Evolutionary conservation across 495 filamentous ascomycete species (phyloP), one percentile per base, ranked within the genome.

Genomic region (Penicillium daleae): DNA sequence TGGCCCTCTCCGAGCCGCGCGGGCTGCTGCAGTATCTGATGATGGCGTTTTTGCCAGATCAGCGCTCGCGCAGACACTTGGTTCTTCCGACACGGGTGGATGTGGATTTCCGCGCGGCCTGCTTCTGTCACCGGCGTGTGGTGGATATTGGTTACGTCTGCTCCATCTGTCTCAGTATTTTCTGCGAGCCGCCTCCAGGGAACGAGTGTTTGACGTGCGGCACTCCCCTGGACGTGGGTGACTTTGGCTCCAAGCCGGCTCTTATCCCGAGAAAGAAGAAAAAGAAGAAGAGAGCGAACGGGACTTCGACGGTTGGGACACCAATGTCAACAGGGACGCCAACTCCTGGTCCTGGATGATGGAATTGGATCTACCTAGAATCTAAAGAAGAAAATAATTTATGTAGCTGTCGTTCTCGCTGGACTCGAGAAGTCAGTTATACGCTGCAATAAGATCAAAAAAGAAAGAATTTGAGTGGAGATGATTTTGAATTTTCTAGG

Each of bases 51-150:
- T 79, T 97, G 27, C 85, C 91, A 3, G 91, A 95, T 70, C 86
- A 88, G 63, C 82, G 84, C 6, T 86, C 85, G 33, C 82, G 92
- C 3, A 72, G 76, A 37, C 79, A 86, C 56, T 72, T 98, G 35
- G 81, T 96, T 9, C 77, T 89, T 17, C 95, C 95, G 0, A 90
- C 88, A 13, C 87, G 90, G n/a, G 89, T 90, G 32, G 85, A 89
- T 49, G 95, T 99, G 39, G 96, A 99, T 80, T 99, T 99, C 73
- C 84, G 96, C 10, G 94, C 95, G 6, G 95, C 95, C 15, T 99
- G 95, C 76, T 99, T 99, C 74, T 99, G 95, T 74, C 95, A 99
- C 76, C 83, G 94, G 33, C 85, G 83, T 26, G 92, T 98, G 15
- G 89, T 99, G 58, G 92, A 97, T 78, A 85, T 95, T 27, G 95